Evolutionary conservation across 2,329 filamentous ascomycete species (phyloP).

Genomic region (Colletotrichum shisoi): DNA sequence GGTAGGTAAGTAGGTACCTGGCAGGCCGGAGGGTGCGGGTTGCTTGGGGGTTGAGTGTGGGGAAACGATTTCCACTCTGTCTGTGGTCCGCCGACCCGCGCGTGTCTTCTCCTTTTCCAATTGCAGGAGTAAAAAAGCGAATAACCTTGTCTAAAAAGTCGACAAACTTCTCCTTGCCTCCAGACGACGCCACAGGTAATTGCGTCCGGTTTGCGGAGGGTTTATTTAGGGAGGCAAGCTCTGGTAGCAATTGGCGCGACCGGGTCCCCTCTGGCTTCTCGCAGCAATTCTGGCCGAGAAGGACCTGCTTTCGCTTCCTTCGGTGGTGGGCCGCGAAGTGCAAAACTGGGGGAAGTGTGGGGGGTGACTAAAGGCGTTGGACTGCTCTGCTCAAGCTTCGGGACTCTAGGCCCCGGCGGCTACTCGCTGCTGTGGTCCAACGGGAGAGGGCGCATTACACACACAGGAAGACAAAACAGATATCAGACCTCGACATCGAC

Average conservation of each 20-base stretch:
- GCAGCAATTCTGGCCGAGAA: slow-evolving; percentile 39
- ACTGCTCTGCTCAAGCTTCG: not conserved
- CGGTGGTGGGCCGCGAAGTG: slow-evolving; percentile 34
- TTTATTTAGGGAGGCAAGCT: slow-evolving; percentile 6
- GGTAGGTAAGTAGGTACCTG: too few species aligned
- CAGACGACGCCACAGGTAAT: slow-evolving; percentile 8
- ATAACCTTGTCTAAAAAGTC: too few species aligned
- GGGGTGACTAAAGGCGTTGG: slow-evolving; percentile 25
- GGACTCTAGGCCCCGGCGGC: not conserved
- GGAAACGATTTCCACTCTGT: not conserved
- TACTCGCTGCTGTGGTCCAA: slow-evolving; percentile 7
- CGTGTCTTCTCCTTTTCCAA: not conserved
- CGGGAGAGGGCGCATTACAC: slow-evolving; percentile 7
- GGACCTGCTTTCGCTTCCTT: slow-evolving; percentile 33
- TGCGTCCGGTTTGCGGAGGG: slow-evolving; percentile 18
- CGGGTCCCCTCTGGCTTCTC: slow-evolving; percentile 16
- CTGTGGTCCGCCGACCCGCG: not conserved
- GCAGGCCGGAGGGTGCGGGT: not conserved
- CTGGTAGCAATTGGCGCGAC: slow-evolving; percentile 5
- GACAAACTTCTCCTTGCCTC: not conserved
- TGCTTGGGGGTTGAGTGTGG: slow-evolving; percentile 5
- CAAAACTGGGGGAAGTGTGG: slow-evolving; percentile 38
- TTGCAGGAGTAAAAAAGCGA: not conserved
- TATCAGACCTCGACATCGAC: not conserved
- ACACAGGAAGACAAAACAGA: slow-evolving; percentile 11